Percentiles rank a stretch among this genome's conserved stretches.
Conservation (phyloP, 2,329 filamentous ascomycete genomes). For the Trichoderma breve region DNA sequence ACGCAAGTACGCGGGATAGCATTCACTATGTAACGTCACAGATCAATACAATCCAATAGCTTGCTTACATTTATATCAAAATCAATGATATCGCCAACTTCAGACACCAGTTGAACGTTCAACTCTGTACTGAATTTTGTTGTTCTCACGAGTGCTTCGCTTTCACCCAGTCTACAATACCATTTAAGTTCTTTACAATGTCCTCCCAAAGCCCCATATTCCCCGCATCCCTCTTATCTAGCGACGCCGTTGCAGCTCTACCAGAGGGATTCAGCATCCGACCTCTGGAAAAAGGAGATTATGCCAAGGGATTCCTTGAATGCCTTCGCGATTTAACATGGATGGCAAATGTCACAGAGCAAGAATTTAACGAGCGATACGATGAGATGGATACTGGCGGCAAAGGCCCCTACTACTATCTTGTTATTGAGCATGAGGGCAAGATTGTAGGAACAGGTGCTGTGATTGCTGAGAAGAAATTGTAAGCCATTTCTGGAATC, state of each 20-base stretch:
- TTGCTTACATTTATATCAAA: not conserved
- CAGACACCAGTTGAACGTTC: not conserved
- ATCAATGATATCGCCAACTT: not conserved
- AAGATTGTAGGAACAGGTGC: constrained; percentile 72
- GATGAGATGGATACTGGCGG: constrained; percentile 50
- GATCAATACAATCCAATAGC: not conserved
- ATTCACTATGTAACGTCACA: constrained; percentile 10
- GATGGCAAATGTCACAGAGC: constrained; percentile 67
- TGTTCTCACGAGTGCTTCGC: not conserved
- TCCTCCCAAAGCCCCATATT: constrained; percentile 50
- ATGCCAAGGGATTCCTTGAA: constrained; percentile 68
- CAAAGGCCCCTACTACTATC: constrained; percentile 62
- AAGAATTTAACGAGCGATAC: constrained; percentile 66
- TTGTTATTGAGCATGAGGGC: constrained; percentile 64
- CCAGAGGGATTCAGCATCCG: constrained; percentile 70
- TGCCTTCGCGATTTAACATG: constrained; percentile 74
- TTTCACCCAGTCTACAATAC: not conserved
- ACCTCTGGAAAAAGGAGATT: constrained; percentile 67
- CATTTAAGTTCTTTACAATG: not conserved
- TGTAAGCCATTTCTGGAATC: constrained; percentile 44
- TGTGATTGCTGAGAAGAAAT: constrained; percentile 77
- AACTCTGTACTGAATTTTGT: not conserved
- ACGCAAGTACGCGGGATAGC: not conserved
- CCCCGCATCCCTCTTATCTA: constrained; percentile 62
- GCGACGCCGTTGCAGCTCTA: constrained; percentile 57